Base-by-base conservation (phyloP, 768 basidiomycete species). In the Tricholoma saponaceum region DNA sequence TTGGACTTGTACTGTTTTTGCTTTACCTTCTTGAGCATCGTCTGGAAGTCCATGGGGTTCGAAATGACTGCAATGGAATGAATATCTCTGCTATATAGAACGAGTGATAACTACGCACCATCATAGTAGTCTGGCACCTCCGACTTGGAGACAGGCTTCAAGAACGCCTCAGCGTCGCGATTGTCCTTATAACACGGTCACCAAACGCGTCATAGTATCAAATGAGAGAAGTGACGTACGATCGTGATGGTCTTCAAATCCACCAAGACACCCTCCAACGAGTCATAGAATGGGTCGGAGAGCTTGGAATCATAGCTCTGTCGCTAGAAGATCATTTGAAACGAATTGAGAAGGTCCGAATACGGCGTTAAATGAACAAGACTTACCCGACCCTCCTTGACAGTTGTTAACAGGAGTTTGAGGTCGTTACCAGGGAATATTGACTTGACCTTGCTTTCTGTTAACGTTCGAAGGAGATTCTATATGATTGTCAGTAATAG, bases 91-190 rank as follows among this genome's bases (percentile, higher is more conserved):
- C 50, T 32, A 53, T 18, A 56, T 39, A 46, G 32, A 43, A 0
- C 46, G 33, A 46, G 32, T 55, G 49, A 56, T 12, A 41, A 49
- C 43, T 12, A 75, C 87, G 58, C 60, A 93, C 96, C 83, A 47
- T 94, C 90, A 73, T 93, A 88, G 67, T 99, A 99, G 73, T 98
- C 95, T 41, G 93, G 92, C 12, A 88, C 90, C 64, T 98, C 95
- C 39, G 86, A 75, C 76, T 83, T 95, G 6, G 90, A 84, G 2
- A 99, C 96, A 3, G 95, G 95, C 69, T 91, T 94, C 53, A 96
- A 81, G 71, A 99, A 99, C 8, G 95, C 88, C 65, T 92, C 89
- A 8, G 95, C 89, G 72, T 95, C 92, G 68, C 86, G 93, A 77
- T 90, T 93, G 72, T 89, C 85, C 85, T 89, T 60, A 55, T 59